Evolutionary conservation across 495 filamentous ascomycete species (phyloP).

Genomic region (Bacidia gigantensis): DNA sequence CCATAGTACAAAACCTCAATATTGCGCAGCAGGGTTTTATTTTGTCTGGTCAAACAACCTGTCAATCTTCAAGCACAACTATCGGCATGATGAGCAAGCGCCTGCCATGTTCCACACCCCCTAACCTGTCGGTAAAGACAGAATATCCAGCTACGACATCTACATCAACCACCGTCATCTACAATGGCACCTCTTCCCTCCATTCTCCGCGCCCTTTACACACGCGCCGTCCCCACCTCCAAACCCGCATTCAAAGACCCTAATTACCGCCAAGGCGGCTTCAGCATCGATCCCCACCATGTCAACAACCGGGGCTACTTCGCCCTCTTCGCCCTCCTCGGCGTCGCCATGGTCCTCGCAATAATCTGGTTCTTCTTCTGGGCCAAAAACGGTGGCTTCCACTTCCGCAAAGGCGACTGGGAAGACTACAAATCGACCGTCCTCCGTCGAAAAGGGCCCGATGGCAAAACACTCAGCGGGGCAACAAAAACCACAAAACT

Average conservation of each 20-base stretch:
- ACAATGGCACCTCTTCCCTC: constrained; percentile 7
- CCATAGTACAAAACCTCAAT: not conserved
- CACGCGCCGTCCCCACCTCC: not conserved
- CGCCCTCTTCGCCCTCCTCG: constrained; percentile 73
- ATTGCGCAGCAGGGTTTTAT: too few species aligned
- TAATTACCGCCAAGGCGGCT: constrained; percentile 28
- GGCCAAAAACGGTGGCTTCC: constrained; percentile 89
- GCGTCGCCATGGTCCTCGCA: constrained; percentile 58
- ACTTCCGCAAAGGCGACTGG: constrained; percentile 77
- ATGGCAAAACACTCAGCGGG: constrained; percentile 66
- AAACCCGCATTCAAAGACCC: not conserved
- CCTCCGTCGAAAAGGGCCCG: constrained; percentile 77
- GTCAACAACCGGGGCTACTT: constrained; percentile 80
- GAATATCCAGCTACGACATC: too few species aligned
- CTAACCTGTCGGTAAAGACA: too few species aligned
- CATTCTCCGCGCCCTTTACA: not conserved
- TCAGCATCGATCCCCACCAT: constrained; percentile 44
- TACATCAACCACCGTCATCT: not conserved
- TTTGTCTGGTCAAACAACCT: too few species aligned
- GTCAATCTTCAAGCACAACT: too few species aligned
- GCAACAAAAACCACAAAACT: constrained; percentile 70
- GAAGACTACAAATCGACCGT: constrained; percentile 97
- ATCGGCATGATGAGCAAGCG: too few species aligned
- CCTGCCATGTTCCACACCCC: too few species aligned
- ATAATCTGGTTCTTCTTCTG: constrained; percentile 97